A percentile compares a stretch with the other conserved stretches of the same genome.
Conservation (phyloP, 139 green algal genomes). For the Haematococcus sp. region DNA sequence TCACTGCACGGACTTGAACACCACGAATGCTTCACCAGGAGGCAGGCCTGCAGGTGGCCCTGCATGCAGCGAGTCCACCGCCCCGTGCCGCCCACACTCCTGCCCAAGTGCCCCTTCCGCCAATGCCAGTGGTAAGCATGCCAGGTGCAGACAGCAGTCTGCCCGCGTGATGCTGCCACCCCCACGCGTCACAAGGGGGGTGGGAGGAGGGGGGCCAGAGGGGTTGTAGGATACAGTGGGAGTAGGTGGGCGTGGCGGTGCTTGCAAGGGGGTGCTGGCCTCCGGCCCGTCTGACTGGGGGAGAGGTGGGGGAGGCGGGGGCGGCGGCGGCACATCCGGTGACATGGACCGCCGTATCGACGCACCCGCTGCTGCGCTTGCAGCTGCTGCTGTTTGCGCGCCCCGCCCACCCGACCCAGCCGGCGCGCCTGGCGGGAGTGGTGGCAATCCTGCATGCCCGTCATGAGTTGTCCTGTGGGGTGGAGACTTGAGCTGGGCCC, state of each 20-base stretch:
- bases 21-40: background rate
- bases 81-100: background rate
- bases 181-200: background rate
- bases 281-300: too few species aligned
- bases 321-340: too few species aligned
- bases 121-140: background rate
- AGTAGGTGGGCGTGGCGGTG: background rate
- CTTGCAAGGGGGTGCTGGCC: background rate
- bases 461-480: too few species aligned
- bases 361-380: too few species aligned
- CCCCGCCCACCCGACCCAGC: too few species aligned
- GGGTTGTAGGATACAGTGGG: background rate
- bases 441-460: too few species aligned
- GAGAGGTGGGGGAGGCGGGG: too few species aligned
- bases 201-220: background rate
- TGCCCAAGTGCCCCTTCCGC: background rate
- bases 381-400: too few species aligned
- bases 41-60: background rate
- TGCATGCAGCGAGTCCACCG: background rate
- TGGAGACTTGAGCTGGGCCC: too few species aligned
- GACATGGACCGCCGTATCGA: too few species aligned
- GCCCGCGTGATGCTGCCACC: background rate
- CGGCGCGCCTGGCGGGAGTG: too few species aligned
- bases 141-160: constrained; percentile 1
- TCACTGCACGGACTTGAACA: constrained; percentile 3